Conservation (phyloP, 2,329 filamentous ascomycete genomes). For the Elsinoe necatrix region DNA sequence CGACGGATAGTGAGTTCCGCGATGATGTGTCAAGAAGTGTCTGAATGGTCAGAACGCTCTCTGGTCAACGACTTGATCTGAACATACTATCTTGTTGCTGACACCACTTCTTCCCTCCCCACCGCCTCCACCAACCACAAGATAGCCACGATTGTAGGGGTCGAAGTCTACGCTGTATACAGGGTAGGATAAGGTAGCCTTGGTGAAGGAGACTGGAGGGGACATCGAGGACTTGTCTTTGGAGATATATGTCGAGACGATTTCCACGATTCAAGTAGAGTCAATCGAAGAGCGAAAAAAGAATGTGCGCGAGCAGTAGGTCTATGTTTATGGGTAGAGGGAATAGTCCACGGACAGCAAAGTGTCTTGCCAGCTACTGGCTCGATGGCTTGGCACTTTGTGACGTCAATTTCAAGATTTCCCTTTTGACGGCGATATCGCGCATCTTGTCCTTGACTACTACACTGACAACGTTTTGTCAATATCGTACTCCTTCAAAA, state of each 20-base stretch:
- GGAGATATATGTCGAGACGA: too few relatives aligned
- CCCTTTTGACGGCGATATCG: neutral
- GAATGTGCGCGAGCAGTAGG: neutral
- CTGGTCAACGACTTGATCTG: neutral
- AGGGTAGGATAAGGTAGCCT: conserved; percentile 67
- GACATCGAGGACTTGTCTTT: conserved; percentile 18
- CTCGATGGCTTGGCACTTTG: neutral
- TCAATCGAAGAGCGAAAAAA: neutral
- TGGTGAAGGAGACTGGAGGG: conserved; percentile 42
- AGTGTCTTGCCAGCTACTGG: neutral
- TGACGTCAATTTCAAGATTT: conserved; percentile 15
- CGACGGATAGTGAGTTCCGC: conserved; percentile 52
- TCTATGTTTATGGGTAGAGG: neutral
- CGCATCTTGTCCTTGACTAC: too few relatives aligned
- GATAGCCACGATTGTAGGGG: conserved; percentile 62
- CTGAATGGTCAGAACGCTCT: conserved; percentile 33
- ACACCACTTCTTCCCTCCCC: conserved; percentile 74
- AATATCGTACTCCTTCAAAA: neutral
- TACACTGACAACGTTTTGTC: too few relatives aligned
- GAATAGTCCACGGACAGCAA: neutral
- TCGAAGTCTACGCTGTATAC: conserved; percentile 86
- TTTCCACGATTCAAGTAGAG: too few relatives aligned
- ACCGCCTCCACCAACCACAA: conserved; percentile 81
- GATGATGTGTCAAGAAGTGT: conserved; percentile 65
- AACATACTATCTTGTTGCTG: conserved; percentile 70